Percentiles rank a stretch among this genome's conserved stretches.
Conservation (phyloP, 2,329 filamentous ascomycete genomes). For the Pyrenophora tritici-repentis region DNA sequence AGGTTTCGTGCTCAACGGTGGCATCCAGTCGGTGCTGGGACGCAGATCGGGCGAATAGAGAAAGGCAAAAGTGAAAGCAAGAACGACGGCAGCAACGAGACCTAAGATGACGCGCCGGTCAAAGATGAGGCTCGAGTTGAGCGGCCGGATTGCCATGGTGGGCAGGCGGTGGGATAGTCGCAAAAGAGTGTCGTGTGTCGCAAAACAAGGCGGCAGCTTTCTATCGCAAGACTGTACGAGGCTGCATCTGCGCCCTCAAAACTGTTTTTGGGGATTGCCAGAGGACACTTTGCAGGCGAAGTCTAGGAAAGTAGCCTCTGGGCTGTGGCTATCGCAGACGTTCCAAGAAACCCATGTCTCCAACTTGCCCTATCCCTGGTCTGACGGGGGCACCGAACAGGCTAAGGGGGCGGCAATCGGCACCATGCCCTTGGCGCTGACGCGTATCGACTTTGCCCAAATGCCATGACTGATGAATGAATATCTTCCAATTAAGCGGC, state of each 20-base stretch:
- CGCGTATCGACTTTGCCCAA: constrained; percentile 16
- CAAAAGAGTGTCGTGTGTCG: constrained; percentile 12
- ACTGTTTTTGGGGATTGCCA: not conserved
- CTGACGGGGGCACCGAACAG: constrained; percentile 17
- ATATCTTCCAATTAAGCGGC: not conserved
- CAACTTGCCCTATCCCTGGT: constrained; percentile 13
- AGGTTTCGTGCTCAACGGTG: constrained; percentile 28
- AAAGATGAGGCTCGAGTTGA: constrained; percentile 35
- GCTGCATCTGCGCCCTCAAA: constrained; percentile 21
- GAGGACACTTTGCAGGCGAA: not conserved
- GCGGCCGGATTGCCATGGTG: constrained; percentile 28
- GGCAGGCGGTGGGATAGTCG: not conserved
- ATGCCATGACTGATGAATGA: not conserved
- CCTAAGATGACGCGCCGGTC: constrained; percentile 32
- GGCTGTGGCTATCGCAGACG: constrained; percentile 9
- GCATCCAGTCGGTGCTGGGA: constrained; percentile 34
- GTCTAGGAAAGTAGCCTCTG: not conserved
- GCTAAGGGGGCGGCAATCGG: constrained; percentile 29
- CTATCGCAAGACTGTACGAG: constrained; percentile 3
- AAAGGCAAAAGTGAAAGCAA: constrained; percentile 33
- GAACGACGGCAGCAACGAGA: constrained; percentile 25
- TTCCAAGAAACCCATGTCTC: constrained; percentile 14
- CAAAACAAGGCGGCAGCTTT: not conserved
- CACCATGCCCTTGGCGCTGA: constrained; percentile 29
- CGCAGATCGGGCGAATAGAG: constrained; percentile 33